A percentile compares a stretch with the other conserved stretches of the same genome.
Evolutionary conservation across 192 early-diverging fungal species (phyloP).

Genomic region (Coemansia sp.): DNA sequence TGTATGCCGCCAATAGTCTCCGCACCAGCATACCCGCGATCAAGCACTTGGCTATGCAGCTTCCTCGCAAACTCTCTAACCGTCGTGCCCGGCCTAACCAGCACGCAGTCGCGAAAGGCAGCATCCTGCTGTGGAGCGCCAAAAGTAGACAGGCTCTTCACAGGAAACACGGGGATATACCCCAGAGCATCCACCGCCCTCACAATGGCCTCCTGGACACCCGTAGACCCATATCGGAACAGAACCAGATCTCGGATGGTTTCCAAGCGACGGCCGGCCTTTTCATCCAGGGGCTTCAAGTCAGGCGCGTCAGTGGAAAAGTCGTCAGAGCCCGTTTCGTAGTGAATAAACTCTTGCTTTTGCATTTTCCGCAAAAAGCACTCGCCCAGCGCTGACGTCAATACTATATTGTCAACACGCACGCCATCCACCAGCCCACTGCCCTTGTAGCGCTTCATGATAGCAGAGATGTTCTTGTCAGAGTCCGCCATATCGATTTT

Average conservation of each 20-base stretch:
- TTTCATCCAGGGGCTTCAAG: conserved; percentile 59
- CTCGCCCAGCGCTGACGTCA: conserved; percentile 66
- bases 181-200: conserved; percentile 64
- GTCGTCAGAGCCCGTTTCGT: conserved; percentile 60
- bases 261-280: conserved; percentile 53
- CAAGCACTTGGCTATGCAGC: conserved; percentile 49
- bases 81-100: conserved; percentile 68
- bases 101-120: conserved; percentile 73
- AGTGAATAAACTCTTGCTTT: conserved; percentile 57
- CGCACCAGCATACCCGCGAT: conserved; percentile 64
- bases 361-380: conserved; percentile 62
- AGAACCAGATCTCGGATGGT: conserved; percentile 74
- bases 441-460: conserved; percentile 62
- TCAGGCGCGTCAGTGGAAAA: conserved; percentile 28
- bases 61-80: conserved; percentile 73
- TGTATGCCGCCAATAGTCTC: conserved; percentile 75
- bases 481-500: conserved; percentile 84
- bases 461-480: conserved; percentile 78
- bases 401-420: conserved; percentile 54
- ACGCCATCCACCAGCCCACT: conserved; percentile 15
- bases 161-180: conserved; percentile 71
- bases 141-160: conserved; percentile 72
- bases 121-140: conserved; percentile 14
- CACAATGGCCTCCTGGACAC: conserved; percentile 70
- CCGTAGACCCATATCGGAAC: conserved; percentile 80